These are phyloP conservation scores for Marvania coccoides DNA, from an alignment of 139 green algal species.

Conservation along the genomic window DNA sequence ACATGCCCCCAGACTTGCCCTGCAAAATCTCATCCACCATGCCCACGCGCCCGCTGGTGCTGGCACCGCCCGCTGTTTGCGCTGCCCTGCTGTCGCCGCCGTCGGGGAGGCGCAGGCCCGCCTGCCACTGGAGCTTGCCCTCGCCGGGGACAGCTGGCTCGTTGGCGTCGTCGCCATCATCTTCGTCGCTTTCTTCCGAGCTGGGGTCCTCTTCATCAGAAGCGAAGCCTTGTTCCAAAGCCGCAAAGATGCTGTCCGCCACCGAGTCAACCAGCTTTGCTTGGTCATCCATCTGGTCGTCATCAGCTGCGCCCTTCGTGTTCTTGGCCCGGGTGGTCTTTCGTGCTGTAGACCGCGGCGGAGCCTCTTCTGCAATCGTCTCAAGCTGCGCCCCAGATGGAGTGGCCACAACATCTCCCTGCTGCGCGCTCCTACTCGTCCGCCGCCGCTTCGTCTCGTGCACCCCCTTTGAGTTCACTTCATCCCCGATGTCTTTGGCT, in stretches of 20 bases:
- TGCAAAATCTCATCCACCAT: not conserved
- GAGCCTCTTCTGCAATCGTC: not conserved
- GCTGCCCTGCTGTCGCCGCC: not conserved
- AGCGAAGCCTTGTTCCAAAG: not conserved
- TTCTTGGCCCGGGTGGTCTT: not conserved
- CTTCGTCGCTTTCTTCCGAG: not conserved
- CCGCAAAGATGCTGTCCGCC: conserved; percentile 20
- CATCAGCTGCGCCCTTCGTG: not conserved
- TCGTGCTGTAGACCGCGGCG: not conserved
- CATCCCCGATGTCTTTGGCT: not conserved
- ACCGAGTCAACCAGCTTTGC: conserved; percentile 8
- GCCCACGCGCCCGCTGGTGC: not conserved
- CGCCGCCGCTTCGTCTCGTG: not conserved
- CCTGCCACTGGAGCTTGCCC: not conserved
- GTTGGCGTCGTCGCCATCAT: not conserved
- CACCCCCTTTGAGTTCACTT: not conserved
- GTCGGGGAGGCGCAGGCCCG: too few relatives aligned
- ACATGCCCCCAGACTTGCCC: not conserved
- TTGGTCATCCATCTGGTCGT: not conserved
- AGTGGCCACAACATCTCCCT: not conserved
- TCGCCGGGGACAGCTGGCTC: too few relatives aligned
- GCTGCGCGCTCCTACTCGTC: not conserved
- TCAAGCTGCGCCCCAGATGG: too few relatives aligned
- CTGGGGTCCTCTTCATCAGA: not conserved
- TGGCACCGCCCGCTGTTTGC: not conserved